These are phyloP conservation scores for Colletotrichum lupini DNA, from an alignment of 2,329 filamentous ascomycete genomes.

Conservation along the genomic window DNA sequence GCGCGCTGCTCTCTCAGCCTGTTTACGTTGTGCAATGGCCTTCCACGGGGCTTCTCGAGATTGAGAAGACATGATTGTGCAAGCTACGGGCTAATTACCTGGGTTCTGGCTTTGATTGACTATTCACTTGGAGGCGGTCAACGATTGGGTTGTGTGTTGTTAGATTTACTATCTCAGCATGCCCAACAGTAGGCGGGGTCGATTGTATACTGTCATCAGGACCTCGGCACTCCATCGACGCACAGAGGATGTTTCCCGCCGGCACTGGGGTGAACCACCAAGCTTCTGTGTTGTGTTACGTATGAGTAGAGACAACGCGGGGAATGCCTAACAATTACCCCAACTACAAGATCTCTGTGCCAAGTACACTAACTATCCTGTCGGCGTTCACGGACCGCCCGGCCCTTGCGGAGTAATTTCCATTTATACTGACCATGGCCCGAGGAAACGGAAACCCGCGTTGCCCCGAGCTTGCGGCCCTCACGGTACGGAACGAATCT, in stretches of 20 bases:
- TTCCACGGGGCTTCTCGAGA: slow-evolving; percentile 17
- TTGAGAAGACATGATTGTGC: neutral
- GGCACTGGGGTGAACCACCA: too few species aligned
- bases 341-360: neutral
- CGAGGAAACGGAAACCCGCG: too few species aligned
- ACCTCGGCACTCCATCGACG: neutral
- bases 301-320: neutral
- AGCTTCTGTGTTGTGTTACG: neutral
- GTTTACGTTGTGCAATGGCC: slow-evolving; percentile 19
- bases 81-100: neutral
- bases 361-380: neutral
- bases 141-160: neutral
- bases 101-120: neutral
- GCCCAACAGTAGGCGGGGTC: too few species aligned
- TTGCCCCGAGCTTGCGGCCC: neutral
- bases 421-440: neutral
- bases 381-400: neutral
- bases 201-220: neutral
- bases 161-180: neutral
- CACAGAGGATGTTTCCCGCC: too few species aligned
- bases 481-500: neutral
- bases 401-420: neutral
- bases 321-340: neutral
- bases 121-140: neutral
- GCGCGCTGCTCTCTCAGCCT: slow-evolving; percentile 9